These are phyloP conservation scores for Ophiostoma pallidulum DNA, from an alignment of 2,329 filamentous ascomycete genomes.

Conservation along the genomic window DNA sequence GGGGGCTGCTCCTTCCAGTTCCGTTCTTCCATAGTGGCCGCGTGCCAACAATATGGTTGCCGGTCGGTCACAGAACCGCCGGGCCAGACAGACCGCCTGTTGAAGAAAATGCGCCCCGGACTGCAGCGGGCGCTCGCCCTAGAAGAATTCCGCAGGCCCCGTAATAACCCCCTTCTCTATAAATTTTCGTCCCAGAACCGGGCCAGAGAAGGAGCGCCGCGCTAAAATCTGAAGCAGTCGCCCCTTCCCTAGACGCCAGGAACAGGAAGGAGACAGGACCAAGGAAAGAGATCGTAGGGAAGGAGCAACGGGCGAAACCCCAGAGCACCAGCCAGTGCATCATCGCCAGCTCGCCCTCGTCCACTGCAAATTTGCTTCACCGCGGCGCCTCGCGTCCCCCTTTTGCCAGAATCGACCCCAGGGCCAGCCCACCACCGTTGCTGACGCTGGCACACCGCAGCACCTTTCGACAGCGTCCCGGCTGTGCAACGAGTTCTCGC, in stretches of 20 bases:
- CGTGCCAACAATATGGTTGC: no score
- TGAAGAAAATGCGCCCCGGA: not conserved
- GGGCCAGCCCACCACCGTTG: not conserved
- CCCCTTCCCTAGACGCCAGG: conserved; percentile 1
- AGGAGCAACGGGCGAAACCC: not conserved
- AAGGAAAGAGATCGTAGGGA: not conserved
- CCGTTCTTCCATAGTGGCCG: conserved; percentile 13
- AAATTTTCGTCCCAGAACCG: not conserved
- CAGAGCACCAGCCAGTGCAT: not conserved
- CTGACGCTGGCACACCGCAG: conserved; percentile 4
- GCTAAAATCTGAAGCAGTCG: conserved; percentile 9
- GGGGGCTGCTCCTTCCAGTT: conserved; percentile 6
- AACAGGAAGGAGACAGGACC: not conserved
- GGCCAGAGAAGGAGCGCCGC: conserved; percentile 3
- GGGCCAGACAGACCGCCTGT: not conserved
- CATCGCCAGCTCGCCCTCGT: not conserved
- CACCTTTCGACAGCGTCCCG: conserved; percentile 2
- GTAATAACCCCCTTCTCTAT: no score
- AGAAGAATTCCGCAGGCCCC: no score
- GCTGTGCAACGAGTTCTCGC: conserved; percentile 13
- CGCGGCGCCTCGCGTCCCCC: not conserved
- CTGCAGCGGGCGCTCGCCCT: no score
- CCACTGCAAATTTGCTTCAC: not conserved
- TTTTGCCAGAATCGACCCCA: not conserved
- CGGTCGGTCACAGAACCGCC: no score